Conservation (phyloP, 139 green algal genomes). For the Parachlorella kessleri region DNA sequence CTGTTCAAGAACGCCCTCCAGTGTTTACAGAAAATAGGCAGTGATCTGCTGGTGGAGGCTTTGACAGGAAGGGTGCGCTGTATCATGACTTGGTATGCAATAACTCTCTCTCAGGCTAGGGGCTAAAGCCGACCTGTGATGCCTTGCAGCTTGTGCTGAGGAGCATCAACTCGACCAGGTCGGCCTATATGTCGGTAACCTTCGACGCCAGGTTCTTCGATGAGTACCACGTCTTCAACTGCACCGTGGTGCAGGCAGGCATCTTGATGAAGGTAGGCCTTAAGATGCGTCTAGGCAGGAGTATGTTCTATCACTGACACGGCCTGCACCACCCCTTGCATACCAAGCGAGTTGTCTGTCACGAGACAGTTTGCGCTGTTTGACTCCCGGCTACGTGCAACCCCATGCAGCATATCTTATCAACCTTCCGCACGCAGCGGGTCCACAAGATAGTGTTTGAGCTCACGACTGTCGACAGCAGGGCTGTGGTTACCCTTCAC, state of each 20-base stretch:
- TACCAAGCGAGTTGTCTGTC: too few relatives aligned
- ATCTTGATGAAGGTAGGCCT: conserved; percentile 66
- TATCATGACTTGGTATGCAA: not conserved
- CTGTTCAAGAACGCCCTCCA: conserved; percentile 27
- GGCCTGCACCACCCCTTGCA: too few relatives aligned
- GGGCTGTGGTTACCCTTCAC: conserved; percentile 46
- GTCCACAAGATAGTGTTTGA: conserved; percentile 52
- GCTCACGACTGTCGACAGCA: conserved; percentile 35
- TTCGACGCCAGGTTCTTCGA: conserved; percentile 64
- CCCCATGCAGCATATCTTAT: conserved; percentile 57
- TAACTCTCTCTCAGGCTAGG: not conserved
- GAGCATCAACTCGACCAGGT: conserved; percentile 68
- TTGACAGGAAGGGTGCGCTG: conserved; percentile 7
- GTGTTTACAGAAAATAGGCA: conserved; percentile 46
- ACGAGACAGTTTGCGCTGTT: not conserved
- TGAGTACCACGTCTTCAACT: conserved; percentile 60
- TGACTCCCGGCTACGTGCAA: not conserved
- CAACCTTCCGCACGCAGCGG: conserved; percentile 54
- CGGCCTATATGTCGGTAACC: conserved; percentile 68
- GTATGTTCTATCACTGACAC: too few relatives aligned
- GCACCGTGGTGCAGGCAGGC: conserved; percentile 54
- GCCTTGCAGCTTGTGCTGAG: conserved; percentile 62
- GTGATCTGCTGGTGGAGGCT: conserved; percentile 68
- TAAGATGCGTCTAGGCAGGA: too few relatives aligned
- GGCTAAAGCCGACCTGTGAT: not conserved